Conservation (phyloP, 257 asterid species). For the Solanum dulcamara region DNA sequence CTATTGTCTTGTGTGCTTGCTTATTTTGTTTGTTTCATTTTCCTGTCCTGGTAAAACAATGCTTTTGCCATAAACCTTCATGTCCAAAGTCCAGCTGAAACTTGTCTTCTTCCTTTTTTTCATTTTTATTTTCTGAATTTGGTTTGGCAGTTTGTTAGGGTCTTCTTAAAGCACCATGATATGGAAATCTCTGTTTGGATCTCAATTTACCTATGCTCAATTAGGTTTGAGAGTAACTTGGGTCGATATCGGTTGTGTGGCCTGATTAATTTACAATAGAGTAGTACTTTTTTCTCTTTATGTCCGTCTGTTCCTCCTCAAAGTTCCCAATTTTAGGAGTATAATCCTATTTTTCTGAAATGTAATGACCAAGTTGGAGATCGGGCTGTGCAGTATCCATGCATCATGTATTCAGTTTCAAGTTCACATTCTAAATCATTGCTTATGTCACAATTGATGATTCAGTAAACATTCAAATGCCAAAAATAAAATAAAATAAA, state of each 20-base stretch:
- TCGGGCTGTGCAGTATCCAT: neutral
- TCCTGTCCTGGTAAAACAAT: no score
- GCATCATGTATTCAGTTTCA: neutral
- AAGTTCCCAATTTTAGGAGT: neutral
- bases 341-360: neutral
- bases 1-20: neutral
- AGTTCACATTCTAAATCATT: neutral
- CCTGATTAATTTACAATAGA: neutral
- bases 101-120: neutral
- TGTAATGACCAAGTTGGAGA: neutral
- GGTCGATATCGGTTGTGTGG: neutral
- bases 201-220: neutral
- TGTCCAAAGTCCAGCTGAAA: neutral
- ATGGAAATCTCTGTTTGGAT: neutral
- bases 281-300: neutral
- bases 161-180: neutral
- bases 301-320: neutral
- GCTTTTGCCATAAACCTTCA: neutral
- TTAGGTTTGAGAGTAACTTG: neutral
- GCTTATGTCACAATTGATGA: neutral
- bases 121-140: neutral
- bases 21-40: neutral
- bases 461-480: neutral
- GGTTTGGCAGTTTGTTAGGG: neutral
- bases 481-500: neutral